Evolutionary conservation across 495 filamentous ascomycete species (phyloP), one percentile per base, ranked within the genome.

Genomic region (Letharia columbiana): DNA sequence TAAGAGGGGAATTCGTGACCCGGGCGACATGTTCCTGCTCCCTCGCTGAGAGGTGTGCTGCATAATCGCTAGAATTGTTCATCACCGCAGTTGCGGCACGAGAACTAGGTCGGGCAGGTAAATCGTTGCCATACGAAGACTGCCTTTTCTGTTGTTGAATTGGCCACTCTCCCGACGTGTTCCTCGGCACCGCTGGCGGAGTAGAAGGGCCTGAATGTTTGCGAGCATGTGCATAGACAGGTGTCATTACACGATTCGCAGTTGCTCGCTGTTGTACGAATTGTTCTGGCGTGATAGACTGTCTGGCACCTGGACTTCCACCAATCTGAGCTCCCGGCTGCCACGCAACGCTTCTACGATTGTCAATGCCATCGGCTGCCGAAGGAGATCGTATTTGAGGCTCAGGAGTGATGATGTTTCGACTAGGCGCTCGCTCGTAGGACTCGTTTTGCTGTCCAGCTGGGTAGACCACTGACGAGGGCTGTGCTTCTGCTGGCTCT

Each of bases 1-100:
- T 86, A 67, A 98, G 81, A 4, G 93, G 88, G 2, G 86, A 88
- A 0, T 90, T 90, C 10, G 93, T 96, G 67, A 90, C 80, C 42
- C 91, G 84, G n/a, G 93, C 90, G 40, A 98, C 86, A 71, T 96
- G 89, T 73, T 96, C 91, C 72, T 96, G 93, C 74, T 98, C 93
- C 11, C 90, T 88, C n/a, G 93, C 93, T 20, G 92, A 93, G 28
- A 96, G 83, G 64, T 87, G 84, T 4, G 80, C 81, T n/a, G 84
- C 82, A 41, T 84, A 68, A 64, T 90, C 87, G 57, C 66, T 70
- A 37, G 69, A 65, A 59, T 77, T 72, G 63, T 75, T 77, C 47
- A 81, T 74, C 71, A 81, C 70, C 57, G 69, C 75, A 56, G 70
- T 75, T 54, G 80, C 76, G 37, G 76, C 79, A 35, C 83, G 80